Conservation (phyloP, 306 rosid species). For the Dryas octopetala region DNA sequence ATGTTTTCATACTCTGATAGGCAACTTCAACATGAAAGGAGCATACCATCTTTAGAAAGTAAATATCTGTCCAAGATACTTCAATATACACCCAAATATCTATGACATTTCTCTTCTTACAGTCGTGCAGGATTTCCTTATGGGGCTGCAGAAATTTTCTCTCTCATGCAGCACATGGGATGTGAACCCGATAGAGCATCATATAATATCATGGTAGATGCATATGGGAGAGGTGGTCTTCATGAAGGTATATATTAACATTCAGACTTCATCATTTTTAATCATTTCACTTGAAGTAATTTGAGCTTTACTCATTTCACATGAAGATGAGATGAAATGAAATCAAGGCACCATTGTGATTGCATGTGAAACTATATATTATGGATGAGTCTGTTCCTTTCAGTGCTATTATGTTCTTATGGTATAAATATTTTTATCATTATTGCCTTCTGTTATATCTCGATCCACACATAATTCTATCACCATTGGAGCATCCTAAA, state of each 20-base stretch:
- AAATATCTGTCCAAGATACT: not conserved
- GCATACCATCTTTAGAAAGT: not conserved
- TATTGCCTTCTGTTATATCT: too few species aligned
- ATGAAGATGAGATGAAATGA: too few species aligned
- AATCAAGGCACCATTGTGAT: not conserved
- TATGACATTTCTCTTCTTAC: constrained; percentile 24
- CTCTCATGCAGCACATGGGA: constrained; percentile 95
- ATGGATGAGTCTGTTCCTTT: not conserved
- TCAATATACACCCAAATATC: not conserved
- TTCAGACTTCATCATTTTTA: too few species aligned
- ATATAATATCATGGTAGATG: constrained; percentile 91
- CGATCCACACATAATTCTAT: too few species aligned
- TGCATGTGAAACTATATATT: not conserved
- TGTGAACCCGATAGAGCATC: constrained; percentile 99
- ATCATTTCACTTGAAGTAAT: not conserved
- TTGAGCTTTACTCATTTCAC: not conserved
- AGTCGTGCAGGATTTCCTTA: constrained; percentile 94
- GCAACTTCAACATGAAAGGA: too few species aligned
- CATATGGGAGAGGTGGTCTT: constrained; percentile 91
- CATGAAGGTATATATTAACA: constrained; percentile 62
- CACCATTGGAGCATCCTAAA: not conserved
- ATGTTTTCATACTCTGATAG: too few species aligned
- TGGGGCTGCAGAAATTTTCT: constrained; percentile 90
- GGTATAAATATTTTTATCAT: too few species aligned
- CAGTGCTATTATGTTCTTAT: too few species aligned